Base-by-base conservation (phyloP, 306 rosid species). In the Castanospermum australe region DNA sequence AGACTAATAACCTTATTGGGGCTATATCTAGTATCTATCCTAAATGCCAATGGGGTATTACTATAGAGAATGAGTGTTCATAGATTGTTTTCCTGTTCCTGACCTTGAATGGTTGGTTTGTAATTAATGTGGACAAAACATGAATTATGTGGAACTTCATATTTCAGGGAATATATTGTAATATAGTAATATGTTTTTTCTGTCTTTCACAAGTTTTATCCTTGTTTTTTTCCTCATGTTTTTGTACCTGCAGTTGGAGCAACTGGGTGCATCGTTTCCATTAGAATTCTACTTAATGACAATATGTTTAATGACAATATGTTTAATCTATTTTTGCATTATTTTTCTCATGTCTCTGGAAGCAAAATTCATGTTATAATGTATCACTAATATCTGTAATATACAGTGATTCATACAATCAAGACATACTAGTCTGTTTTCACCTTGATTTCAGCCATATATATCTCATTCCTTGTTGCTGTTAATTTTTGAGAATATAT, bases 401-500 rank as follows among this genome's bases (percentile, higher is more conserved):
- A n/a, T n/a, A n/a, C n/a, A n/a, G n/a, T n/a, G n/a, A n/a, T n/a
- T n/a, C n/a, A n/a, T n/a, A n/a, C n/a, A n/a, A 47, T 47, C 50
- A 33, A 21, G 17, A 51, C 73, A 50, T 51, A 25, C 12, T 76
- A 4, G 13, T 70, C 17, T 70, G 32, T 21, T 50, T 51, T 17
- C 28, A 20, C 32, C 20, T 71, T 71, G 35, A 12, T 11, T 72
- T 20, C 6, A 21, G 81, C 63, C 57, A n/a, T n/a, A 77, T 52
- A 44, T 86, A 39, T 55, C 78, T 86, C 56, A 73, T 79, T 79
- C 56, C 72, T 64, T 48, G 51, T 82, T 81, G 83, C 74, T 74
- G 78, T 80, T 71, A 80, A 72, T 62, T 76, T 71, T 81, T 78
- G 75, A 72, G 70, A 77, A 86, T 78, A 79, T 76, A 78, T 72